Evolutionary conservation across 345 rosid species (phyloP), one percentile per base, ranked within the genome.

Genomic region (Eucalyptus shirleyi): DNA sequence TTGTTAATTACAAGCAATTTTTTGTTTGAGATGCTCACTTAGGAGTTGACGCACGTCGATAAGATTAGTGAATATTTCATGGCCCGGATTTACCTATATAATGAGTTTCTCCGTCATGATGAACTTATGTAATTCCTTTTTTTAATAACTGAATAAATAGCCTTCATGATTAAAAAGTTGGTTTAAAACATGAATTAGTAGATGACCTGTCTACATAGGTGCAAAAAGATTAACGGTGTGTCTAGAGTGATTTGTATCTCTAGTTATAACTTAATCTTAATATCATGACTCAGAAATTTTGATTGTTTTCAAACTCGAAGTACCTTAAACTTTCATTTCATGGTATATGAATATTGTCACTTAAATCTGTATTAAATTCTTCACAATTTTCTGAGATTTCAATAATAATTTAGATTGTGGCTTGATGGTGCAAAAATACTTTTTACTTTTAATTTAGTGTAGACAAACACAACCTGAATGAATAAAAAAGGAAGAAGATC

Each of bases 41-140:
- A 3, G 1, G 42, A 34, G 21, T 34, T 18, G 34, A 6, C 1
- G 1, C 8, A 0, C 4, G 4, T 9, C 3, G 2, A 72, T 5
- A 5, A 11, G 15, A 37, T 37, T 12, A 37, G 2, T 19, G 28
- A 37, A 37, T 19, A 72, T 11, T n/a, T 19, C 82, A 37, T 65
- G 19, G 3, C 11, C 3, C 2, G 1, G 6, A 65, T 21, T 65
- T 65, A 37, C 15, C 15, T 37, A 37, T 72, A 37, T 5, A 37
- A 19, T 72, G 82, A 19, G 82, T 19, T 72, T 72, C 45, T 37
- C 16, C 0, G 0, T 18, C 23, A 1, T 19, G 82, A 34, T 5
- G 14, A 72, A 10, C 37, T 34, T 18, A 37, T 72, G 23, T 10
- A 5, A 37, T 72, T 72, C 45, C 2, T 16, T 10, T 1, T 19